A percentile compares a stretch with the other conserved stretches of the same genome.
Conservation (phyloP, 805 yeast species). For the Ogataea dorogensis region DNA sequence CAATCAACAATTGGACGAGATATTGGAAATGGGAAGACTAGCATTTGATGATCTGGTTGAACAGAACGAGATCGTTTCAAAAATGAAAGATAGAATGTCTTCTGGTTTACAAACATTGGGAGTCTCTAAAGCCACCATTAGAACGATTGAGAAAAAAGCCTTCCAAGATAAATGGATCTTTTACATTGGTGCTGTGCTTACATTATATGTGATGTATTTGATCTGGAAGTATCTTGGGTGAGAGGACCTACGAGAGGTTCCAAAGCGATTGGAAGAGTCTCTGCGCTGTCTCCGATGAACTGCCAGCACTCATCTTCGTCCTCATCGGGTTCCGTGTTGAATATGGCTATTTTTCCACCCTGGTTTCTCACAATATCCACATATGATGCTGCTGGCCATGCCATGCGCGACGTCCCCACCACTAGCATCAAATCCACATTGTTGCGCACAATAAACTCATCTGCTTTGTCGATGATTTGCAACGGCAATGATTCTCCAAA, state of each 20-base stretch:
- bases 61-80: slow-evolving; percentile 70
- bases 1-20: slow-evolving; percentile 80
- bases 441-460: slow-evolving; percentile 58
- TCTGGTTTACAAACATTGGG: slow-evolving; percentile 78
- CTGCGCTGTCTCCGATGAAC: slow-evolving; percentile 78
- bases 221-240: slow-evolving; percentile 65
- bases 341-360: slow-evolving; percentile 83
- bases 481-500: slow-evolving; percentile 86
- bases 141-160: slow-evolving; percentile 75
- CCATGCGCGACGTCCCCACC: slow-evolving; percentile 80
- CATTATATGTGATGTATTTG: slow-evolving; percentile 65
- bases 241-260: slow-evolving; percentile 41
- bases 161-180: slow-evolving; percentile 85
- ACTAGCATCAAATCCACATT: slow-evolving; percentile 73
- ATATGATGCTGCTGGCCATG: slow-evolving; percentile 92
- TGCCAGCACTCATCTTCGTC: slow-evolving; percentile 54
- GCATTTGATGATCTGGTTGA: slow-evolving; percentile 84
- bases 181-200: slow-evolving; percentile 64
- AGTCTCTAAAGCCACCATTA: slow-evolving; percentile 79
- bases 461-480: slow-evolving; percentile 60
- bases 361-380: slow-evolving; percentile 69
- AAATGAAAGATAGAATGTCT: slow-evolving; percentile 62
- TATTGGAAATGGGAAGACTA: slow-evolving; percentile 82
- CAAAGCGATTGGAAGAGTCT: slow-evolving; percentile 63
- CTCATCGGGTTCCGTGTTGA: slow-evolving; percentile 60